These are phyloP conservation scores for Blastocystis hominis DNA, from an alignment of 352 stramenopile species.

Conservation along the genomic window DNA sequence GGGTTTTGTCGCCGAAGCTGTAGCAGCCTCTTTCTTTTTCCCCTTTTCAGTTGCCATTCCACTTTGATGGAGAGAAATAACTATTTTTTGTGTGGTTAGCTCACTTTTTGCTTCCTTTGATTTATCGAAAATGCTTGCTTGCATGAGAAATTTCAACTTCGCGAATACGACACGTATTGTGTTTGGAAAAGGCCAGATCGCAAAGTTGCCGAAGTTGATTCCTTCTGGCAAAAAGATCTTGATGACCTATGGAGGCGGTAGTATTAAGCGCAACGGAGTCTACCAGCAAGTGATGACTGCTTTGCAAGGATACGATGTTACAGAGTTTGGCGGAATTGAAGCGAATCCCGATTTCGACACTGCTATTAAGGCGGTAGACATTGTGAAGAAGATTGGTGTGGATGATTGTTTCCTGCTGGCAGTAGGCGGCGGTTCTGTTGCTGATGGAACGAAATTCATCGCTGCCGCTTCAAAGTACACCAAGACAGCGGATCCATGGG, in stretches of 20 bases:
- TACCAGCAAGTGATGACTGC: conserved; percentile 53
- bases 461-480: conserved; percentile 49
- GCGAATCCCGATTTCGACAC: conserved; percentile 58
- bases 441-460: conserved; percentile 56
- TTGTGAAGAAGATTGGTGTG: conserved; percentile 26
- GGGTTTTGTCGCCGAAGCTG: not conserved
- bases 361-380: conserved; percentile 31
- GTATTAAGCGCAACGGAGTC: conserved; percentile 54
- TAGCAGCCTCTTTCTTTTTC: not conserved
- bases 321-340: conserved; percentile 53
- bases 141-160: conserved; percentile 56
- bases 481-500: conserved; percentile 8
- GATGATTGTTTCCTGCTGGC: conserved; percentile 44
- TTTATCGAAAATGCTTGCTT: not conserved
- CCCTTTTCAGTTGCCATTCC: not conserved
- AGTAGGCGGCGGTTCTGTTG: conserved; percentile 52
- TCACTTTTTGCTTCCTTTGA: not conserved
- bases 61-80: not conserved
- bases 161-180: conserved; percentile 57
- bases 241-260: conserved; percentile 48
- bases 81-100: not conserved
- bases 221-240: conserved; percentile 46
- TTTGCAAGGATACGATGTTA: conserved; percentile 17
- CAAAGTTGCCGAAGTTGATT: conserved; percentile 43
- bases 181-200: conserved; percentile 57